These are phyloP conservation scores for Fusarium ambrosium DNA, from an alignment of 2,329 filamentous ascomycete genomes.

Conservation along the genomic window DNA sequence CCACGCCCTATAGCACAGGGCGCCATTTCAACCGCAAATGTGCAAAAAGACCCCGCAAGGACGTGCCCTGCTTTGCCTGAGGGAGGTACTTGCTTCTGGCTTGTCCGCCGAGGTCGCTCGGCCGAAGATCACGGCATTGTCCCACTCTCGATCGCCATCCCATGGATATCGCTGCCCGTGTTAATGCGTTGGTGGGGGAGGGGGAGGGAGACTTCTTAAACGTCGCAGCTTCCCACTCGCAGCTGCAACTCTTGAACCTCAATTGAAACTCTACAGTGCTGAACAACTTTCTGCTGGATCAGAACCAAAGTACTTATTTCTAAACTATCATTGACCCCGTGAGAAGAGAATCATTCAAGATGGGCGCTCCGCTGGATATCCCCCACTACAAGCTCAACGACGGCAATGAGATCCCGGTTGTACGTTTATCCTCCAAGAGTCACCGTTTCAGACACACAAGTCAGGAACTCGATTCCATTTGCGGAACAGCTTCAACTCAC, in stretches of 20 bases:
- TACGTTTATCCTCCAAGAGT: conserved; percentile 50
- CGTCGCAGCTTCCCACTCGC: not conserved
- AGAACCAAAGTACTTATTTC: not conserved
- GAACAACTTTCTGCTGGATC: not conserved
- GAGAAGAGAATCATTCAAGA: conserved; percentile 9
- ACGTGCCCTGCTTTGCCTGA: not conserved
- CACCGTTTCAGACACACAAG: not conserved
- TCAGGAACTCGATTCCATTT: not conserved
- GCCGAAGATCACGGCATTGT: conserved; percentile 36
- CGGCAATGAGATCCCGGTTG: conserved; percentile 79
- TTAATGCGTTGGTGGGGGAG: conserved; percentile 11
- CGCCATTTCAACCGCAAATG: not conserved
- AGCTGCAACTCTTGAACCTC: conserved; percentile 1
- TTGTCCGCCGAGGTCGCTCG: conserved; percentile 1
- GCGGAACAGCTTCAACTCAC: conserved; percentile 7
- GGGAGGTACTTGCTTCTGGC: not conserved
- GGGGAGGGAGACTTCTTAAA: conserved; percentile 1
- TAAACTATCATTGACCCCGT: not conserved
- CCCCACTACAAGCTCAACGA: conserved; percentile 79
- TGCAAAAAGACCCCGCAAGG: not conserved
- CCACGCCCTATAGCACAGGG: not conserved
- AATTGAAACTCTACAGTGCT: conserved; percentile 1
- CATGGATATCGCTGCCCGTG: not conserved
- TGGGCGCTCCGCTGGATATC: conserved; percentile 50
- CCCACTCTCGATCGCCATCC: conserved; percentile 33